Conservation (phyloP, 1,284 basidiomycete species). For the Cutaneotrichosporon dermatis region DNA sequence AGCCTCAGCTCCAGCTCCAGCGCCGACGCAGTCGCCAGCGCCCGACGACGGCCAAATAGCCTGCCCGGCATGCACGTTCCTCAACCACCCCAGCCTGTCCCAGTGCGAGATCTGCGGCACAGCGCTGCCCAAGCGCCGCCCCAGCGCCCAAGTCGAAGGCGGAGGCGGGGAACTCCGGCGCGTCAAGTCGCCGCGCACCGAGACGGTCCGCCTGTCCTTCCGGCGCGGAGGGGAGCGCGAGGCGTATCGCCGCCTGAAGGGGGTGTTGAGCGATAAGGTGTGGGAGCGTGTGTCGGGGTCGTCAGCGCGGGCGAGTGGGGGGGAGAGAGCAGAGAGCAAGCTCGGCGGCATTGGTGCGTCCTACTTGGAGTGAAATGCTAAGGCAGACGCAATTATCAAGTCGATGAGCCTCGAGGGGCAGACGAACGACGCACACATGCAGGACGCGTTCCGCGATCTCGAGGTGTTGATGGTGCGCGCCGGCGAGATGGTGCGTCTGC, state of each 20-base stretch:
- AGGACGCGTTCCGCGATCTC: conserved; percentile 77
- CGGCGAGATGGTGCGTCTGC: conserved; percentile 70
- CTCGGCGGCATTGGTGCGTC: conserved; percentile 35
- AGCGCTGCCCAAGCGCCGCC: conserved; percentile 49
- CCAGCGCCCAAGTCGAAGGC: too few relatives aligned
- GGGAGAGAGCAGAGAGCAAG: conserved; percentile 1
- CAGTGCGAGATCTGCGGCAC: conserved; percentile 87
- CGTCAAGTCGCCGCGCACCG: conserved; percentile 51
- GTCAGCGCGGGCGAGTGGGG: background rate
- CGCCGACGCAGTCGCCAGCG: too few relatives aligned
- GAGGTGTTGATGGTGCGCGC: conserved; percentile 89
- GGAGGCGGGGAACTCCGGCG: conserved; percentile 14
- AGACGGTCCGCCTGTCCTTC: conserved; percentile 70
- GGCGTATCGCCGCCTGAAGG: conserved; percentile 75
- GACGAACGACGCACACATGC: conserved; percentile 63
- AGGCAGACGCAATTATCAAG: conserved; percentile 72
- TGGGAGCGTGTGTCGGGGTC: conserved; percentile 56
- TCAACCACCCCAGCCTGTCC: conserved; percentile 72
- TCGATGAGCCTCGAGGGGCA: conserved; percentile 66
- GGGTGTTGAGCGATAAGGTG: conserved; percentile 67
- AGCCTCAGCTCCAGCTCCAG: background rate
- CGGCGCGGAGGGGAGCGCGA: conserved; percentile 81
- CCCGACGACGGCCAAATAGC: conserved; percentile 47
- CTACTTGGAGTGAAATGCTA: background rate
- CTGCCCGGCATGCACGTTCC: conserved; percentile 86